phyloP scores from a whole-genome alignment of 2,329 filamentous ascomycete species.

The Westerdykella sp. region DNA sequence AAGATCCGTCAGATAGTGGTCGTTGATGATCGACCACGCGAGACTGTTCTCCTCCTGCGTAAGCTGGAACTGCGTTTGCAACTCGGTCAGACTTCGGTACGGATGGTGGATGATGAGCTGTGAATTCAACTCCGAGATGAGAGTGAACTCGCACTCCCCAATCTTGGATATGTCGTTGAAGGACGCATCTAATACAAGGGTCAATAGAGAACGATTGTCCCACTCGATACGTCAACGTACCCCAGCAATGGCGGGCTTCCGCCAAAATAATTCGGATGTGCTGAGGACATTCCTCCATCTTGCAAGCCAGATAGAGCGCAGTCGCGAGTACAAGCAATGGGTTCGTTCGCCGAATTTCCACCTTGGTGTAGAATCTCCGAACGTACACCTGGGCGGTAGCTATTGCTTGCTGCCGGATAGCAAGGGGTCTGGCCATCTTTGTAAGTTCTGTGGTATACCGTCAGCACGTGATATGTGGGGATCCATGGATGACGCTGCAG shows the following conservation, averaged over 20 bases:
- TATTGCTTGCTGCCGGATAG: slow-evolving; percentile 81
- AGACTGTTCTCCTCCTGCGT: slow-evolving; percentile 72
- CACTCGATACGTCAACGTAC: slow-evolving; percentile 12
- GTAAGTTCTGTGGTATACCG: slow-evolving; percentile 53
- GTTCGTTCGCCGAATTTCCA: slow-evolving; percentile 88
- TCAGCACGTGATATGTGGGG: neutral
- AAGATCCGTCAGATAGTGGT: slow-evolving; percentile 89
- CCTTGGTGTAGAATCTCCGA: slow-evolving; percentile 84
- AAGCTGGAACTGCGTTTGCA: slow-evolving; percentile 64
- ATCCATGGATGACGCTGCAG: neutral
- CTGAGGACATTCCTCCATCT: slow-evolving; percentile 96
- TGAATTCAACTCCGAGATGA: slow-evolving; percentile 86
- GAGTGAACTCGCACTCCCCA: slow-evolving; percentile 87
- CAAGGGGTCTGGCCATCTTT: slow-evolving; percentile 77
- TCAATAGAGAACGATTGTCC: slow-evolving; percentile 2
- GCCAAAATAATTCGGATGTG: slow-evolving; percentile 87
- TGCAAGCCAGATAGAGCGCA: slow-evolving; percentile 89
- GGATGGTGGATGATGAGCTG: slow-evolving; percentile 88
- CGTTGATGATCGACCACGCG: slow-evolving; percentile 80
- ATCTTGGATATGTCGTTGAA: slow-evolving; percentile 68
- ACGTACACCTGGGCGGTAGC: slow-evolving; percentile 94
- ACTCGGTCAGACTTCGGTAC: slow-evolving; percentile 70
- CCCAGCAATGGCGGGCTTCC: slow-evolving; percentile 68
- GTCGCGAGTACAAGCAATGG: slow-evolving; percentile 91
- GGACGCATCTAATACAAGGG: slow-evolving; percentile 22